These are phyloP conservation scores for Macrophomina pseudophaseolina DNA, from an alignment of 2,329 filamentous ascomycete species.

Conservation along the genomic window DNA sequence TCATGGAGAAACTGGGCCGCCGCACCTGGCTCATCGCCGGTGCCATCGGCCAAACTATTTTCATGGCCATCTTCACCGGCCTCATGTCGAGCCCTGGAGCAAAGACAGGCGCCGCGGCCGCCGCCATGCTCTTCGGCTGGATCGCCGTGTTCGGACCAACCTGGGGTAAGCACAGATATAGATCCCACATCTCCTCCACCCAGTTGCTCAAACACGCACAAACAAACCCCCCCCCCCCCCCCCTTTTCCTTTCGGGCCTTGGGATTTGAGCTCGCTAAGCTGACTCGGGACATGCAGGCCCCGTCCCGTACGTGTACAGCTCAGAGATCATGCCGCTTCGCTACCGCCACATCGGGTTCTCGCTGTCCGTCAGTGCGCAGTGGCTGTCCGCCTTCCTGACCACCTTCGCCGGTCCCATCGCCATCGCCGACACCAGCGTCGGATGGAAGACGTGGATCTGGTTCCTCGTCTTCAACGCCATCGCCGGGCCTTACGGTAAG, in stretches of 20 bases:
- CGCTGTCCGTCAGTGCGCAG: constrained; percentile 39
- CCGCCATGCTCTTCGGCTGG: constrained; percentile 41
- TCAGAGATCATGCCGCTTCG: constrained; percentile 42
- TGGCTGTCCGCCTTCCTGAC: constrained; percentile 45
- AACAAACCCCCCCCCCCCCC: no score
- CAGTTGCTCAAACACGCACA: no score
- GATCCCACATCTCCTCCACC: neutral
- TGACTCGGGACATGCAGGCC: constrained; percentile 13
- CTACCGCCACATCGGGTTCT: constrained; percentile 43
- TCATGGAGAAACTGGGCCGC: constrained; percentile 37
- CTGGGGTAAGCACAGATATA: constrained; percentile 30
- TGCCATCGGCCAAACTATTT: constrained; percentile 33
- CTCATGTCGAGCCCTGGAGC: constrained; percentile 29
- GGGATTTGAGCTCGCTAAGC: neutral
- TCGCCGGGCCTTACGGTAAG: constrained; percentile 39
- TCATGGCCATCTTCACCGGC: constrained; percentile 38
- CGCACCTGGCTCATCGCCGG: constrained; percentile 33
- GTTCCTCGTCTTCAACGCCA: constrained; percentile 41
- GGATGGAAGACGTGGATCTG: constrained; percentile 44
- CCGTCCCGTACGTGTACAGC: constrained; percentile 38
- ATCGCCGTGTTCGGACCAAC: constrained; percentile 40
- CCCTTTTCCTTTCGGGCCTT: no score
- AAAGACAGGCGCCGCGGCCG: constrained; percentile 34
- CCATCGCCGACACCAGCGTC: constrained; percentile 33
- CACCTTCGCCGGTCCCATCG: constrained; percentile 44